Evolutionary conservation across 2,329 filamentous ascomycete species (phyloP).

Genomic region (Xenoacremonium recifei): DNA sequence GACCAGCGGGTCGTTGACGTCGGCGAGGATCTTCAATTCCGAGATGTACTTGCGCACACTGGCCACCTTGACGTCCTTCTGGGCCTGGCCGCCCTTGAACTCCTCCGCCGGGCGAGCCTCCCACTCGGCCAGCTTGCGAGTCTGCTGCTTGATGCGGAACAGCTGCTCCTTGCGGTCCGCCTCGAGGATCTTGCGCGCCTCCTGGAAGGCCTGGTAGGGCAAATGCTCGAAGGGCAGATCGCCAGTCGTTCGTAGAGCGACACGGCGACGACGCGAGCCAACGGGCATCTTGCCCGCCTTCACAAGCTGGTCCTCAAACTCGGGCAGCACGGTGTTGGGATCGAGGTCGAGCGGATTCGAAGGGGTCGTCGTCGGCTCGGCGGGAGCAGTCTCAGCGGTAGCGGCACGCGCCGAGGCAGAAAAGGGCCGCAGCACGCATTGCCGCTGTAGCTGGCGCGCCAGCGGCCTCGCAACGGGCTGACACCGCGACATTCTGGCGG

Average conservation of each 20-base stretch:
- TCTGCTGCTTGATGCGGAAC: constrained; percentile 64
- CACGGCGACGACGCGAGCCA: constrained; percentile 81
- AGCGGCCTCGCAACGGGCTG: constrained; percentile 58
- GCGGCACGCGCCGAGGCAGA: constrained; percentile 31
- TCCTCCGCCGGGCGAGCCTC: constrained; percentile 56
- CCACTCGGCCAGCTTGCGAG: constrained; percentile 66
- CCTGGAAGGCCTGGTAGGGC: constrained; percentile 97
- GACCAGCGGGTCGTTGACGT: constrained; percentile 91
- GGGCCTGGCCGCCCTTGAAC: constrained; percentile 59
- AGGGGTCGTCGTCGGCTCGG: constrained; percentile 11
- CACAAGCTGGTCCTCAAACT: constrained; percentile 63
- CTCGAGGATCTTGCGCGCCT: constrained; percentile 79
- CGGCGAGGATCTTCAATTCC: constrained; percentile 80
- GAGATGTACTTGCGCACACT: constrained; percentile 74
- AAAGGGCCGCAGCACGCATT: constrained; percentile 38
- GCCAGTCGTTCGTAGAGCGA: constrained; percentile 61
- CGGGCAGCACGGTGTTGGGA: constrained; percentile 64
- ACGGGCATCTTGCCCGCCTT: constrained; percentile 68
- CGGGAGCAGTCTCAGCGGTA: constrained; percentile 20
- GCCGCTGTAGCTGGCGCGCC: constrained; percentile 48
- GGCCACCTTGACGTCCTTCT: constrained; percentile 64
- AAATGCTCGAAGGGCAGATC: constrained; percentile 87
- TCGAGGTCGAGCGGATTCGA: constrained; percentile 48
- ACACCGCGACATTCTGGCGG: constrained; percentile 54
- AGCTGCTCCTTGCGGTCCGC: constrained; percentile 82